These are phyloP conservation scores for Akanthomyces dipterigenus DNA, from an alignment of 2,329 filamentous ascomycete genomes.

Conservation along the genomic window DNA sequence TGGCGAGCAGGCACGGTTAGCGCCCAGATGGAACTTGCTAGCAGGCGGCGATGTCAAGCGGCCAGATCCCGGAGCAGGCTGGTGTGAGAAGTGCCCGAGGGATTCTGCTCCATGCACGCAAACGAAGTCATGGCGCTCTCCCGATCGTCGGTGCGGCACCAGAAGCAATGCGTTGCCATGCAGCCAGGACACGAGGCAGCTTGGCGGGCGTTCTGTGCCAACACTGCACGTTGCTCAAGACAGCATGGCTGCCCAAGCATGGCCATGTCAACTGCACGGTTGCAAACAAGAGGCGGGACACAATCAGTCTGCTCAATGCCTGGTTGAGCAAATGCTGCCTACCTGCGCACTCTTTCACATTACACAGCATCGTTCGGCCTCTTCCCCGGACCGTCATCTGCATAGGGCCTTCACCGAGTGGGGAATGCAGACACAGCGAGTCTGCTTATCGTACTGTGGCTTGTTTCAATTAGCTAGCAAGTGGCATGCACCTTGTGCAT, in stretches of 20 bases:
- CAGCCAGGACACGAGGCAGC: conserved; percentile 1
- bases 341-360: background rate
- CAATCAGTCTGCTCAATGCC: background rate
- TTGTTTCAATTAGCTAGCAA: background rate
- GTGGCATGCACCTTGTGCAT: background rate
- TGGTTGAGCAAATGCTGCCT: background rate
- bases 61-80: background rate
- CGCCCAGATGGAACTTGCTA: background rate
- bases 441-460: background rate
- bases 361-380: background rate
- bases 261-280: background rate
- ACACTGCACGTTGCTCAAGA: background rate
- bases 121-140: background rate
- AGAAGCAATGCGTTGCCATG: background rate
- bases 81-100: background rate
- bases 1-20: background rate
- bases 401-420: conserved; percentile 10
- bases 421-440: background rate
- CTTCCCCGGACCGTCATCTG: background rate
- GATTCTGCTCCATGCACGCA: background rate
- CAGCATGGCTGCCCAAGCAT: background rate
- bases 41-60: background rate
- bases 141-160: background rate
- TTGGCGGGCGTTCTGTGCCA: background rate
- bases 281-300: background rate